Evolutionary conservation across 805 yeast genomes (phyloP).

Genomic region (Suhomyces kilbournensis): DNA sequence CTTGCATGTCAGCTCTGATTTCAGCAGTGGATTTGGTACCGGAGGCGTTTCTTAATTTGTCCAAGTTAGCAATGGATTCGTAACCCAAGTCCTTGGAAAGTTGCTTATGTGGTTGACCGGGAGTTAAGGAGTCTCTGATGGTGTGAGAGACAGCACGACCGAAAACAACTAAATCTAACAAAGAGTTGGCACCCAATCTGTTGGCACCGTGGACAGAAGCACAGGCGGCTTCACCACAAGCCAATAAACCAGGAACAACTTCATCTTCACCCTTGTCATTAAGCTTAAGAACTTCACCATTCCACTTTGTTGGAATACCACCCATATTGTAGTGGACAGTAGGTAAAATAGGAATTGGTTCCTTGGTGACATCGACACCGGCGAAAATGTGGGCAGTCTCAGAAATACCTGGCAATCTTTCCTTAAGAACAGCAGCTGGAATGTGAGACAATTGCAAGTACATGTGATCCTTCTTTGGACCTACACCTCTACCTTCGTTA

Average conservation of each 20-base stretch:
- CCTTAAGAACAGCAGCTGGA: conserved; percentile 87
- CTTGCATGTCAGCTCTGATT: conserved; percentile 90
- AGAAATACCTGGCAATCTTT: conserved; percentile 98
- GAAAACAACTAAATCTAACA: conserved; percentile 92
- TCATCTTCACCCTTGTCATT: conserved; percentile 87
- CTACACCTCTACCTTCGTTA: conserved; percentile 99
- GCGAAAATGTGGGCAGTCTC: conserved; percentile 98
- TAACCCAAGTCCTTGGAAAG: conserved; percentile 83
- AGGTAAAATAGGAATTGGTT: conserved; percentile 97
- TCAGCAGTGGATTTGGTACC: conserved; percentile 85
- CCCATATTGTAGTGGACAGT: conserved; percentile 99
- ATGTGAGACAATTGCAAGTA: conserved; percentile 89
- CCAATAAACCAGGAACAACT: conserved; percentile 87
- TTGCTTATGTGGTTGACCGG: conserved; percentile 83
- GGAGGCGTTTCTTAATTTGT: conserved; percentile 76
- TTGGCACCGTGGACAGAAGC: conserved; percentile 99
- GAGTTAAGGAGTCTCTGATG: conserved; percentile 77
- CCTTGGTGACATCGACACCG: conserved; percentile 98
- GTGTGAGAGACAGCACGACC: conserved; percentile 98
- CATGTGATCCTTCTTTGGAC: conserved; percentile 94
- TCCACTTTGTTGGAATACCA: conserved; percentile 98
- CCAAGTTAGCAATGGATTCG: conserved; percentile 87
- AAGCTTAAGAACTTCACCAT: conserved; percentile 86
- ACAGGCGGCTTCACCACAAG: conserved; percentile 99
- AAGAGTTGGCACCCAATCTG: conserved; percentile 97